Evolutionary conservation across 495 filamentous ascomycete genomes (phyloP), one percentile per base, ranked within the genome.

Genomic region (Penicillium taxi): DNA sequence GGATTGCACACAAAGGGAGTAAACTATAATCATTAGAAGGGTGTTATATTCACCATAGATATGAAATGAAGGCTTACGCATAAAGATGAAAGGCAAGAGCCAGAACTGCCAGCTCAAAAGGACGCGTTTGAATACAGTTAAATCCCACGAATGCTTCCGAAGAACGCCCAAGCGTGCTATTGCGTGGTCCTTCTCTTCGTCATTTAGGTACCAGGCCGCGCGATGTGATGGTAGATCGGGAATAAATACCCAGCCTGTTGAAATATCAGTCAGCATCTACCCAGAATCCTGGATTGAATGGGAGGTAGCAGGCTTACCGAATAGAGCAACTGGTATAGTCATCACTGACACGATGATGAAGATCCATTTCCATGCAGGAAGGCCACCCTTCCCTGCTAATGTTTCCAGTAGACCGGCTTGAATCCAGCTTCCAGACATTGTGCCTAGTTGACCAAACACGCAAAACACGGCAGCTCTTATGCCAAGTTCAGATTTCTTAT

Each of bases 101-200:
- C 51, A 61, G 37, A 61, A 59, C 17, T 61, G 58, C 58, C 58
- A 61, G 45, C 55, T 61, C 24, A 53, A 35, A 1, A 61, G 32
- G 7, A 61, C 53, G 2, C 58, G 50, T 27, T 37, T 48, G 30
- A 58, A 53, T 0, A 61, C 58, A 0, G 58, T 55, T 16, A 33
- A n/a, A 30, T 61, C 53, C 58, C 58, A 60, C 6, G 51, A 36
- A 16, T 56, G 37, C 16, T 51, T 44, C 9, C 45, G 48, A 2
- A 34, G 21, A 14, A 30, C 24, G 5, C 55, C 58, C 2, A 61
- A 48, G 13, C 58, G 43, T 24, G 32, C 25, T 4, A 45, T 41
- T 6, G 58, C 58, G 37, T 61, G 50, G 22, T 56, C 55, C 16
- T 58, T 61, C 32, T 58, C 44, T 25, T 56, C 58, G n/a, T 28